These are phyloP conservation scores for Suhomyces chickasaworum DNA, from an alignment of 1,139 yeast species.

Conservation along the genomic window DNA sequence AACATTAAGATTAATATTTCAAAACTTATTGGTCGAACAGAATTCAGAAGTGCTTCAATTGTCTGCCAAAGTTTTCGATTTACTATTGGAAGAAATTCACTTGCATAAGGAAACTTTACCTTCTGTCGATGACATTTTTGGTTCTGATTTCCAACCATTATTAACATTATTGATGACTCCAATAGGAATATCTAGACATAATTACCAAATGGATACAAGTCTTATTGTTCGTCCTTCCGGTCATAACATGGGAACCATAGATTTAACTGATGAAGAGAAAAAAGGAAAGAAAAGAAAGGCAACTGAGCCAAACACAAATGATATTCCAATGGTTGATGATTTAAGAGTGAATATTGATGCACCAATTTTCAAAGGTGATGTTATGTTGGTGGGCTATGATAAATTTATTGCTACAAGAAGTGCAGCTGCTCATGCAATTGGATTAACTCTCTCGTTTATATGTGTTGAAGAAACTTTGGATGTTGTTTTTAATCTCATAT, in stretches of 20 bases:
- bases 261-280: constrained; percentile 28
- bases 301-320: constrained; percentile 28
- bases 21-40: constrained; percentile 87
- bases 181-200: constrained; percentile 88
- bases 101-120: constrained; percentile 26
- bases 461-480: constrained; percentile 40
- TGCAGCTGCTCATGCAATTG: constrained; percentile 76
- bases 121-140: constrained; percentile 50
- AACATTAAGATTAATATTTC: constrained; percentile 74
- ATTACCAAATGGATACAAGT: constrained; percentile 77
- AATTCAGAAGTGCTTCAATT: constrained; percentile 68
- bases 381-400: constrained; percentile 78
- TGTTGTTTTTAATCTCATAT: constrained; percentile 43
- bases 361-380: constrained; percentile 90
- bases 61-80: constrained; percentile 64
- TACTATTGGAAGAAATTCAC: constrained; percentile 51
- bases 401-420: constrained; percentile 75
- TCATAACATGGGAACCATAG: constrained; percentile 39
- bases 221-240: constrained; percentile 84
- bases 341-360: constrained; percentile 83
- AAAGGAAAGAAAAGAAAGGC: constrained; percentile 42
- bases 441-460: constrained; percentile 62
- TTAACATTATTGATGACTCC: constrained; percentile 84
- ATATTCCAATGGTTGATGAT: constrained; percentile 56
- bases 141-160: constrained; percentile 60